A percentile compares a stretch with the other conserved stretches of the same genome.
These are phyloP conservation scores for Talaromyces thailandensis DNA, from an alignment of 495 filamentous ascomycete species.

Conservation along the genomic window DNA sequence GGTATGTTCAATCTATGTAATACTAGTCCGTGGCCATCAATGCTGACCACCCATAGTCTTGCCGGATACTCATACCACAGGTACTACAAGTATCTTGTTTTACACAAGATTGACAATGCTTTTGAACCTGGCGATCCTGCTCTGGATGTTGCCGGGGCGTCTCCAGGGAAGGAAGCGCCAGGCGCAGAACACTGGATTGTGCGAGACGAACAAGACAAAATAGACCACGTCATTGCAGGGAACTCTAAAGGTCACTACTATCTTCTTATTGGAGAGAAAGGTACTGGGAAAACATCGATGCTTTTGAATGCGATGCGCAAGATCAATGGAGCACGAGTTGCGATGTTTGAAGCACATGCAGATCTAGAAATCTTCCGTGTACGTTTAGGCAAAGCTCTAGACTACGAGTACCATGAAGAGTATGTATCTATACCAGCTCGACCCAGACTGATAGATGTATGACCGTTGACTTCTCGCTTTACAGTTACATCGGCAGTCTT, in stretches of 20 bases:
- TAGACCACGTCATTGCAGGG: conserved; percentile 73
- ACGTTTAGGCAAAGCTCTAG: conserved; percentile 81
- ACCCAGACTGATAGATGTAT: neutral
- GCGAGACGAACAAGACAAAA: conserved; percentile 67
- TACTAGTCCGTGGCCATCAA: neutral
- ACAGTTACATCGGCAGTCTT: conserved; percentile 88
- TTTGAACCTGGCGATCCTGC: conserved; percentile 90
- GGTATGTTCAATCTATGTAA: conserved; percentile 37
- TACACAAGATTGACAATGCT: conserved; percentile 88
- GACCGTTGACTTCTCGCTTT: conserved; percentile 9
- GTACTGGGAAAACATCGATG: conserved; percentile 94
- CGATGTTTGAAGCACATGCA: conserved; percentile 93
- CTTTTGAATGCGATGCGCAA: conserved; percentile 88
- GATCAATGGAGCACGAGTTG: conserved; percentile 72
- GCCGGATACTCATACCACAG: conserved; percentile 78
- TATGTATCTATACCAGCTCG: conserved; percentile 12
- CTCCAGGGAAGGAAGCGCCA: conserved; percentile 41
- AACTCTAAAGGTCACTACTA: conserved; percentile 69
- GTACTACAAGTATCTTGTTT: conserved; percentile 82
- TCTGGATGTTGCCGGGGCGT: conserved; percentile 74
- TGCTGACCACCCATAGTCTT: conserved; percentile 32
- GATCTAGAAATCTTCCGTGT: conserved; percentile 94
- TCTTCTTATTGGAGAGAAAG: conserved; percentile 91
- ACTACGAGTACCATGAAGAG: conserved; percentile 81
- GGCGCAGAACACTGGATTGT: conserved; percentile 71